Conservation (phyloP, 257 asterid species). For the Catharanthus roseus region DNA sequence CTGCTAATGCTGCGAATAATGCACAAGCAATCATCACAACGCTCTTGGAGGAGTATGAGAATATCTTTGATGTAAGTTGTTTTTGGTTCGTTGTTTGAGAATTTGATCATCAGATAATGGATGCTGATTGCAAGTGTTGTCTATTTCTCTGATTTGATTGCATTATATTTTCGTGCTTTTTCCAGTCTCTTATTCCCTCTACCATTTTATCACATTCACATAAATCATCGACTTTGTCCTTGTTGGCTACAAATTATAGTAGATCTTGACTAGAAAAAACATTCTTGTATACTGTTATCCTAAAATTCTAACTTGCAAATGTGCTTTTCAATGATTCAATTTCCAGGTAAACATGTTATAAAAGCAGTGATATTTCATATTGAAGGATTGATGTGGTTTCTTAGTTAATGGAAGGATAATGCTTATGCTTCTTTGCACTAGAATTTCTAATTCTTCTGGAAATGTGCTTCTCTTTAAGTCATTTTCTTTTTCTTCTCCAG, state of each 20-base stretch:
- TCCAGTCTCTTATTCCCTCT: not conserved
- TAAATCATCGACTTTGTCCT: not conserved
- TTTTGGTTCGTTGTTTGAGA: slow-evolving; percentile 11
- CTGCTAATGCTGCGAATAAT: slow-evolving; percentile 88
- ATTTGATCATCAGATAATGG: slow-evolving; percentile 2
- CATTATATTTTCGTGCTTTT: not conserved
- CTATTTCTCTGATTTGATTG: not conserved
- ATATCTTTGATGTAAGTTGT: slow-evolving; percentile 65
- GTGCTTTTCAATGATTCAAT: not conserved
- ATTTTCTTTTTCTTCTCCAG: not conserved
- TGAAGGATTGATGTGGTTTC: not conserved
- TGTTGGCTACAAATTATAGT: not conserved
- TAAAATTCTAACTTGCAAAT: not conserved
- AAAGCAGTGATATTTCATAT: not conserved
- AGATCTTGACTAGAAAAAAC: not conserved
- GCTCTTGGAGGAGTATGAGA: slow-evolving; percentile 80
- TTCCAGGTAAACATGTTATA: not conserved
- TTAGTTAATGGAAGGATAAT: not conserved
- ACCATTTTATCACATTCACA: not conserved
- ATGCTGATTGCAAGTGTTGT: not conserved
- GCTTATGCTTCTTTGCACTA: not conserved
- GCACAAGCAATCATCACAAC: slow-evolving; percentile 80
- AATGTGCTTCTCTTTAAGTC: too few relatives aligned
- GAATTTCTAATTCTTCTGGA: not conserved
- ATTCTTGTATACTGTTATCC: not conserved